phyloP scores from a whole-genome alignment of 2,329 filamentous ascomycete genomes.

The Penicillium sp. region DNA sequence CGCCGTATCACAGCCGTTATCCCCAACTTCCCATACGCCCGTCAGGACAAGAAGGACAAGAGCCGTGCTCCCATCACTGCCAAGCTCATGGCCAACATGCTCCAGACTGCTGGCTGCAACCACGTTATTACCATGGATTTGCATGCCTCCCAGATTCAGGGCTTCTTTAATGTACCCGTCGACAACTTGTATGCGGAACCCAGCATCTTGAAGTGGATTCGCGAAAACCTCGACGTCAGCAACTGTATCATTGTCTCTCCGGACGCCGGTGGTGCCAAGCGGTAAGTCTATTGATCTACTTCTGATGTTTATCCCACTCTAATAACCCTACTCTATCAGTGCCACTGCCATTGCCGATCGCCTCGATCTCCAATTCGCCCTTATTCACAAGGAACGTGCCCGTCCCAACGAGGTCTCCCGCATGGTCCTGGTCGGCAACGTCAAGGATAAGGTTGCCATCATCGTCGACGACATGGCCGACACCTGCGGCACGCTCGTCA shows the following conservation, averaged over 20 bases:
- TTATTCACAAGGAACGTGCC: conserved; percentile 95
- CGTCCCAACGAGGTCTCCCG: conserved; percentile 85
- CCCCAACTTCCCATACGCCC: conserved; percentile 92
- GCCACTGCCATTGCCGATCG: conserved; percentile 91
- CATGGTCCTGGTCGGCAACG: conserved; percentile 95
- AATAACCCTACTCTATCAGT: conserved; percentile 35
- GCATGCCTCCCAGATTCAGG: conserved; percentile 88
- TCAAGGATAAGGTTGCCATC: conserved; percentile 85
- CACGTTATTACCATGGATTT: conserved; percentile 96
- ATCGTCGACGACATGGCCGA: conserved; percentile 98
- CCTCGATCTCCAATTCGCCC: conserved; percentile 81
- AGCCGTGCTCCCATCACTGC: conserved; percentile 94
- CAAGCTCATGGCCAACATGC: conserved; percentile 94
- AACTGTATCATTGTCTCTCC: conserved; percentile 93
- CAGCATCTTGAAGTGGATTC: conserved; percentile 84
- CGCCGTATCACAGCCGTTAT: conserved; percentile 92
- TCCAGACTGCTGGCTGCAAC: conserved; percentile 88
- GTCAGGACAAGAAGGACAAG: conserved; percentile 97
- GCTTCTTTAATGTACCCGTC: conserved; percentile 83
- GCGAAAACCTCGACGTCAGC: conserved; percentile 72
- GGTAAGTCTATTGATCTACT: conserved; percentile 43
- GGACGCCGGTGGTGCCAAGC: conserved; percentile 90
- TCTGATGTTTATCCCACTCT: neutral
- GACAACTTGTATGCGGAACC: conserved; percentile 90
- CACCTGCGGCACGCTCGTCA: conserved; percentile 81